Conservation (phyloP, 2,329 filamentous ascomycete genomes). For the Verticillium klebahnii region DNA sequence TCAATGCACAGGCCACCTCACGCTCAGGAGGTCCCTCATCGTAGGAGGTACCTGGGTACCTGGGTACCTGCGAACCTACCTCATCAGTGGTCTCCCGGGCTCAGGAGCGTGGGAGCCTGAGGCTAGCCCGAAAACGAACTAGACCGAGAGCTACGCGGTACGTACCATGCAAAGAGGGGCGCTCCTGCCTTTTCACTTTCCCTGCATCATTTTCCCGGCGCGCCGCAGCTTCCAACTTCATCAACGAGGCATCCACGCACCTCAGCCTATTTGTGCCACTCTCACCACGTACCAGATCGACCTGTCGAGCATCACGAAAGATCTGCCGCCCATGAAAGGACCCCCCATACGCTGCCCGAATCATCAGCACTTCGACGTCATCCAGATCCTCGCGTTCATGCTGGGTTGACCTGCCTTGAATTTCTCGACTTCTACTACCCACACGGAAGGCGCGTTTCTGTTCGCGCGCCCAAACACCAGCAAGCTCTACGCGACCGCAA, state of each 20-base stretch:
- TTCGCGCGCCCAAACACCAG: not conserved
- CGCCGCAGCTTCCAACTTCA: not conserved
- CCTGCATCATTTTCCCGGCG: not conserved
- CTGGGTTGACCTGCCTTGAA: not conserved
- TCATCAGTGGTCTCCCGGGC: too few relatives aligned
- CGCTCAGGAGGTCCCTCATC: not conserved
- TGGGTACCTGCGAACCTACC: too few relatives aligned
- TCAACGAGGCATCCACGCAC: not conserved
- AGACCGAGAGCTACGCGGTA: not conserved
- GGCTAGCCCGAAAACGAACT: not conserved
- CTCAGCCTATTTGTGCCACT: not conserved
- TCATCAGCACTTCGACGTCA: not conserved
- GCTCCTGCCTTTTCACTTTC: not conserved
- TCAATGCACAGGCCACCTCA: constrained; percentile 14
- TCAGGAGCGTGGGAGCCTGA: not conserved
- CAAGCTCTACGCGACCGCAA: too few relatives aligned
- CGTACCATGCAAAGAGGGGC: not conserved
- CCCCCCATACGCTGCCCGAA: too few relatives aligned
- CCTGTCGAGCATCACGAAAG: not conserved
- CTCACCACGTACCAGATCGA: not conserved
- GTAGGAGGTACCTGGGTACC: too few relatives aligned
- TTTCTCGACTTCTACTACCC: not conserved
- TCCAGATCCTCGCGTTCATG: not conserved
- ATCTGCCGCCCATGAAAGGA: not conserved
- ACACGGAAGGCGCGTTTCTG: not conserved